Percentiles rank a stretch among this genome's conserved stretches.
Evolutionary conservation across 345 rosid species (phyloP).

Genomic region (Eucalyptus lansdowneana): DNA sequence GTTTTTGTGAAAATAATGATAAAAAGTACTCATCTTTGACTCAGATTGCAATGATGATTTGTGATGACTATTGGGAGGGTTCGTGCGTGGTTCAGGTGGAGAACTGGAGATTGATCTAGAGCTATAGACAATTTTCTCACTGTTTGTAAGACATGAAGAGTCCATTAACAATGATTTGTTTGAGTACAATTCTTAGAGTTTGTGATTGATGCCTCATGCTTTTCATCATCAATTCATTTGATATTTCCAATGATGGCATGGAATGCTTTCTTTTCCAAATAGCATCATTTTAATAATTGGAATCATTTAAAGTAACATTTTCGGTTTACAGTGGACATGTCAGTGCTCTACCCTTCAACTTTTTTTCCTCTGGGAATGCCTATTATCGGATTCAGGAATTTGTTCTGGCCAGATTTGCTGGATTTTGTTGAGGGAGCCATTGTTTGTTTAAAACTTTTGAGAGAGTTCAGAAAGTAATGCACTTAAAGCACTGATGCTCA

Average conservation of each 20-base stretch:
- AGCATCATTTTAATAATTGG: not conserved
- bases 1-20: not conserved
- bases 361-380: not conserved
- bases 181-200: not conserved
- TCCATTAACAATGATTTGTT: not conserved
- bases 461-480: not conserved
- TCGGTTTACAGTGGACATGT: not conserved
- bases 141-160: not conserved
- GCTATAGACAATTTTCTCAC: not conserved
- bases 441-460: not conserved
- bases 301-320: not conserved
- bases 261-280: not conserved
- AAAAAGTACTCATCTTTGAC: slow-evolving; percentile 45
- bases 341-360: not conserved
- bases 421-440: not conserved
- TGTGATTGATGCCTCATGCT: not conserved
- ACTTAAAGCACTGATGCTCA: not conserved
- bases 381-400: not conserved
- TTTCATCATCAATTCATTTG: not conserved
- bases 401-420: not conserved
- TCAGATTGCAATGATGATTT: slow-evolving; percentile 99
- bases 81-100: slow-evolving; percentile 48
- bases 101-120: slow-evolving; percentile 11
- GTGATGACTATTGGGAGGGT: slow-evolving; percentile 61
- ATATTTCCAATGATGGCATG: not conserved